Percentiles rank a stretch among this genome's conserved stretches.
Conservation (phyloP, 345 rosid genomes). For the Pistacia integerrima region DNA sequence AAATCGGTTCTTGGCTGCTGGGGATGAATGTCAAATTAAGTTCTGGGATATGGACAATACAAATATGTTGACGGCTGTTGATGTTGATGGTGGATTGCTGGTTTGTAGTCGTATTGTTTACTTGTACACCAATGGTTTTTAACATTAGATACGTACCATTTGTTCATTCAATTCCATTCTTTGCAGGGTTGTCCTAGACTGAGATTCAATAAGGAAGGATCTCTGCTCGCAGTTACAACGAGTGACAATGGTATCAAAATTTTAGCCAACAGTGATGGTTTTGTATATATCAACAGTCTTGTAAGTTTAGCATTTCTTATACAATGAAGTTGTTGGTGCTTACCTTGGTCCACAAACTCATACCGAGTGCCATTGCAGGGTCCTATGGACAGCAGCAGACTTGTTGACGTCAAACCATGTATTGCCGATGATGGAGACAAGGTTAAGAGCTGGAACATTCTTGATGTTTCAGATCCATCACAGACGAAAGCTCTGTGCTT, state of each 20-base stretch:
- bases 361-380: too few species aligned
- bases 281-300: not conserved
- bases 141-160: not conserved
- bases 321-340: too few species aligned
- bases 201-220: constrained; percentile 70
- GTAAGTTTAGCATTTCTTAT: too few species aligned
- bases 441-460: too few species aligned
- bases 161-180: not conserved
- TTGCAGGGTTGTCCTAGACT: constrained; percentile 64
- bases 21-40: constrained; percentile 63
- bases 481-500: too few species aligned
- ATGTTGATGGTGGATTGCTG: constrained; percentile 66
- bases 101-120: constrained; percentile 33
- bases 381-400: too few species aligned
- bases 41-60: constrained; percentile 72
- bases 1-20: constrained; percentile 65
- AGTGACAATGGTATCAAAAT: constrained; percentile 61
- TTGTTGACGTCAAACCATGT: too few species aligned
- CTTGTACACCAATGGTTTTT: not conserved
- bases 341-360: too few species aligned
- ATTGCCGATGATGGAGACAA: too few species aligned
- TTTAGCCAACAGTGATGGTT: constrained; percentile 52
- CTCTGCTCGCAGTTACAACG: constrained; percentile 57
- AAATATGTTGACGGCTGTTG: constrained; percentile 43
- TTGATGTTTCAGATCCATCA: too few species aligned